Base-by-base conservation (phyloP, 208 protist species). In the Acanthamoeba culbertsoni region DNA sequence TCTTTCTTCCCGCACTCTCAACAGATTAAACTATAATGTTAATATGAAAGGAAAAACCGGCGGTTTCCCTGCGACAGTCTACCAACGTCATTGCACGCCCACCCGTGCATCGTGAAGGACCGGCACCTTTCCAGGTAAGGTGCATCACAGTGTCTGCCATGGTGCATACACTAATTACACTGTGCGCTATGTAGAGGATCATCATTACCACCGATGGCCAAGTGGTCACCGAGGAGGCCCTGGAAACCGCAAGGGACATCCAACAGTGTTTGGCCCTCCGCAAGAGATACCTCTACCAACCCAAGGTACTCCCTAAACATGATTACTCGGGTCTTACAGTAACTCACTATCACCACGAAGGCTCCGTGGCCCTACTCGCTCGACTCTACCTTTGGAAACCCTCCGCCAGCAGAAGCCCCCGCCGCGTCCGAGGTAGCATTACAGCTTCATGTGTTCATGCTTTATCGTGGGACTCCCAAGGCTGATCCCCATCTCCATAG, bases 271-370 rank as follows among this genome's bases (percentile, higher is more conserved):
- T 79, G 37, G 68, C 68, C 4, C 37, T 79, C 37, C 68, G 68
- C 42, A 79, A 79, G 68, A 79, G 48, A 40, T 79, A 79, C 48
- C 33, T 79, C 14, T 79, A 79, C 37, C 68, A 79, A n/a, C 68
- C 68, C 42, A 79, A 79, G 68, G 68, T 26, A 33, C 59, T 59
- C 51, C 23, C 51, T 59, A n/a, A n/a, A n/a, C n/a, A n/a, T n/a
- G n/a, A n/a, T n/a, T n/a, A n/a, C n/a, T n/a, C n/a, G n/a, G n/a
- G n/a, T n/a, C n/a, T n/a, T n/a, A n/a, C n/a, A n/a, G n/a, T n/a
- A n/a, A n/a, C n/a, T n/a, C n/a, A n/a, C n/a, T n/a, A n/a, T n/a
- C n/a, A n/a, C n/a, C n/a, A n/a, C n/a, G 63, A 26, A 79, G 68
- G 12, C 68, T 31, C 31, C 37, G 68, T 79, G 68, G 68, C 68